Evolutionary conservation across 1,139 yeast species (phyloP), one percentile per base, ranked within the genome.

Genomic region (Suhomyces panamericanus): DNA sequence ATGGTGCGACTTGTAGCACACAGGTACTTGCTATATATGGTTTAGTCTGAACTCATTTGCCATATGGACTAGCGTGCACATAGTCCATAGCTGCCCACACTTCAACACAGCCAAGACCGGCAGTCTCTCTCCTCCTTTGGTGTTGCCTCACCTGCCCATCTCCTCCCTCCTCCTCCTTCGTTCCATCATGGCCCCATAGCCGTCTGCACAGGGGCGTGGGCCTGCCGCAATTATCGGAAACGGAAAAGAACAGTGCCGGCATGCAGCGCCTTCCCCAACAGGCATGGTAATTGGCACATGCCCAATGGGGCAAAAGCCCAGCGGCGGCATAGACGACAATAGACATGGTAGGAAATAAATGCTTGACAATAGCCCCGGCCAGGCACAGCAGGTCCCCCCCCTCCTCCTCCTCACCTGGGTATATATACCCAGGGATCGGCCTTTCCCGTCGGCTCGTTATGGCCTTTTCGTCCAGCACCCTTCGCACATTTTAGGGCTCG

Each of bases 321-420:
- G 38, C 38, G 29, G n/a, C 29, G 29, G 32, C 14, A 30, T 17
- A 9, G 31, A 31, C 28, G 31, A 20, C 22, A 20, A 20, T 20
- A 20, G 7, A 20, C 24, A 20, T 4, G 8, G 8, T 20, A 20
- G 24, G 24, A 20, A 20, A 20, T 20, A 20, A 20, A 6, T 5
- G 24, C 20, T 20, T 4, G 24, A 26, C 15, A 39, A 32, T 33
- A 13, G 10, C 16, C 9, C 38, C 32, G 16, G 10, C 27, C 35
- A 27, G 36, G 35, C 17, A 28, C 42, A 33, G 42, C 42, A 34
- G 38, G 42, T 28, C 38, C 28, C 35, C 10, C 35, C 12, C 11
- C 38, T 28, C 38, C 29, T 30, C 14, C 38, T 11, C 11, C 42
- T 34, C 38, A 34, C 28, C 34, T n/a, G 22, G 17, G 42, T 33